Evolutionary conservation across 2,329 filamentous ascomycete species (phyloP).

Genomic region (Stagonosporopsis tanaceti): DNA sequence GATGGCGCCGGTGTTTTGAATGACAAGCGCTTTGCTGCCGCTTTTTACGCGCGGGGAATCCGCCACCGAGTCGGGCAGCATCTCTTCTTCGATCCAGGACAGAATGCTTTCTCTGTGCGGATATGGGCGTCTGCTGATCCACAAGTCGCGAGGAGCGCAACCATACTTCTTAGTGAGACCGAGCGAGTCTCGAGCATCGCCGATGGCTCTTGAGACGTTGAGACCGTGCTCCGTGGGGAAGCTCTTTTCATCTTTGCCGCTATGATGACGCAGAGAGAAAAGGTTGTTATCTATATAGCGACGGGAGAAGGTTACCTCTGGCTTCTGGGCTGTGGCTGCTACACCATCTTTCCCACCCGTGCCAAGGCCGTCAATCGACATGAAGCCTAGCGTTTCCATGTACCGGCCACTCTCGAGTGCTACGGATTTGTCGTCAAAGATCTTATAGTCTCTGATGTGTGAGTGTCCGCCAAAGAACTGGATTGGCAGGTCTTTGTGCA

Average conservation of each 20-base stretch:
- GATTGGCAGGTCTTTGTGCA: slow-evolving; percentile 83
- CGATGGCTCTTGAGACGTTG: slow-evolving; percentile 75
- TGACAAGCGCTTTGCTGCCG: slow-evolving; percentile 71
- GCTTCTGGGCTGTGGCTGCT: slow-evolving; percentile 24
- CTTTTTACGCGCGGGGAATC: slow-evolving; percentile 51
- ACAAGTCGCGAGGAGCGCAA: slow-evolving; percentile 82
- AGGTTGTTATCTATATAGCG: slow-evolving; percentile 96
- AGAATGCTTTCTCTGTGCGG: slow-evolving; percentile 79
- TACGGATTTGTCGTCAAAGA: slow-evolving; percentile 79
- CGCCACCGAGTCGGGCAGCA: slow-evolving; percentile 73
- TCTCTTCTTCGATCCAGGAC: slow-evolving; percentile 76
- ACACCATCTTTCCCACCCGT: slow-evolving; percentile 48
- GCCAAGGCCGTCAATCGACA: slow-evolving; percentile 77
- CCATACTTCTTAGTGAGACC: slow-evolving; percentile 77
- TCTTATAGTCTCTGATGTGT: slow-evolving; percentile 84
- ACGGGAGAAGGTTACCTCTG: slow-evolving; percentile 69
- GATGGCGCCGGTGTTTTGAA: slow-evolving; percentile 89
- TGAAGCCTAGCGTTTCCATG: slow-evolving; percentile 93
- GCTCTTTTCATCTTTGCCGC: slow-evolving; percentile 71
- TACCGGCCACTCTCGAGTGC: slow-evolving; percentile 89
- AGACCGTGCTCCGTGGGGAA: slow-evolving; percentile 80
- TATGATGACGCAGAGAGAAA: slow-evolving; percentile 83
- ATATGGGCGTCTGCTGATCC: slow-evolving; percentile 82
- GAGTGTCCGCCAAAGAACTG: slow-evolving; percentile 91
- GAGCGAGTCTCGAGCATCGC: slow-evolving; percentile 72